phyloP scores from a whole-genome alignment of 345 rosid species.

The Eutrema yunnanense region DNA sequence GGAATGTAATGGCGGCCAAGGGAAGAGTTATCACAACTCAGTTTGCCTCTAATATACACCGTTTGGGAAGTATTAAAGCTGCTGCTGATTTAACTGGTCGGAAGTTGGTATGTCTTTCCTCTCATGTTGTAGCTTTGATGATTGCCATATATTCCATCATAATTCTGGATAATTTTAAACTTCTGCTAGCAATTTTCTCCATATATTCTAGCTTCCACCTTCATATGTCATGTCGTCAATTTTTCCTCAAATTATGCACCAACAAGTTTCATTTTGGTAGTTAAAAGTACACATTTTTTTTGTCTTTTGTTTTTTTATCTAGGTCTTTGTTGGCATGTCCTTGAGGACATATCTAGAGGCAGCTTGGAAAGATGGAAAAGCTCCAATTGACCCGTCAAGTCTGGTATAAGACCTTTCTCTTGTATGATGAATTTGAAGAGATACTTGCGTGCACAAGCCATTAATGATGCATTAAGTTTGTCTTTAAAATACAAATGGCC shows the following conservation, averaged over 20 bases:
- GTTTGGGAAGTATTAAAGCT: constrained; percentile 96
- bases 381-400: constrained; percentile 91
- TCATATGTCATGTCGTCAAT: neutral
- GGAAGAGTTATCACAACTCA: constrained; percentile 97
- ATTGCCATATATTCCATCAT: neutral
- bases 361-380: constrained; percentile 99
- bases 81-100: constrained; percentile 94
- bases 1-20: constrained; percentile 72
- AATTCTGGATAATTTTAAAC: neutral
- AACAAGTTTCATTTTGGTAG: neutral
- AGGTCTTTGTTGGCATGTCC: constrained; percentile 98
- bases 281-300: neutral
- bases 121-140: neutral
- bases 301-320: constrained; percentile 18
- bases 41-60: constrained; percentile 94
- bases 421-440: neutral
- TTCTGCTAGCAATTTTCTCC: neutral
- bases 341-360: constrained; percentile 92
- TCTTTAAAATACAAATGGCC: neutral
- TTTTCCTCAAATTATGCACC: neutral
- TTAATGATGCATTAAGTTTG: constrained; percentile 8
- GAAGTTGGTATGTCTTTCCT: constrained; percentile 58
- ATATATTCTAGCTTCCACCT: neutral
- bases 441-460: neutral
- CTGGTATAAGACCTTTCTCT: constrained; percentile 45